These are phyloP conservation scores for Coniochaeta sp. DNA, from an alignment of 2,329 filamentous ascomycete genomes.

Conservation along the genomic window DNA sequence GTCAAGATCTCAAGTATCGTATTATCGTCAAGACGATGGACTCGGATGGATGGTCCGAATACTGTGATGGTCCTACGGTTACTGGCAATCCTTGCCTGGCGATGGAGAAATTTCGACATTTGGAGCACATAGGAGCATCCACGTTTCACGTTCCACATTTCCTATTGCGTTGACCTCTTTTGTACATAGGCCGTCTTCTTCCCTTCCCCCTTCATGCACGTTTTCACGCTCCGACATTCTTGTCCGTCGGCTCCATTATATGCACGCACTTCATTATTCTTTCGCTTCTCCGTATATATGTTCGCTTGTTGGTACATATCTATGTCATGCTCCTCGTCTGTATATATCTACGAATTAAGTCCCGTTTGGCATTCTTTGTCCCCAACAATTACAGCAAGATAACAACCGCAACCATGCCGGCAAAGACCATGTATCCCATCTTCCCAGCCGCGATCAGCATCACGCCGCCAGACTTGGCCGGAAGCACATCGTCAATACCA, in stretches of 20 bases:
- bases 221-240: neutral
- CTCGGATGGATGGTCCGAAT: too few relatives aligned
- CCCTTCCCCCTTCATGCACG: neutral
- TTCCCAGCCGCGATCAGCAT: too few relatives aligned
- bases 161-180: too few relatives aligned
- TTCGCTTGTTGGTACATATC: neutral
- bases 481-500: neutral
- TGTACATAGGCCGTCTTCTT: neutral
- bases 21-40: too few relatives aligned
- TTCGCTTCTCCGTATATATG: neutral
- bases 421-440: neutral
- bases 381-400: neutral
- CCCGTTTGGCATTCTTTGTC: neutral
- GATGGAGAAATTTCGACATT: too few relatives aligned
- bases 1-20: too few relatives aligned
- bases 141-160: too few relatives aligned
- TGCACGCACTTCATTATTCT: neutral
- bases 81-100: too few relatives aligned
- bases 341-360: neutral
- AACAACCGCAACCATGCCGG: neutral
- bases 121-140: slow-evolving; percentile 10
- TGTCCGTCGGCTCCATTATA: neutral
- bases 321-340: neutral
- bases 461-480: neutral
- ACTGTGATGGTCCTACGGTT: too few relatives aligned